phyloP scores from a whole-genome alignment of 78 protist genomes.

The Protostelium mycophagum region DNA sequence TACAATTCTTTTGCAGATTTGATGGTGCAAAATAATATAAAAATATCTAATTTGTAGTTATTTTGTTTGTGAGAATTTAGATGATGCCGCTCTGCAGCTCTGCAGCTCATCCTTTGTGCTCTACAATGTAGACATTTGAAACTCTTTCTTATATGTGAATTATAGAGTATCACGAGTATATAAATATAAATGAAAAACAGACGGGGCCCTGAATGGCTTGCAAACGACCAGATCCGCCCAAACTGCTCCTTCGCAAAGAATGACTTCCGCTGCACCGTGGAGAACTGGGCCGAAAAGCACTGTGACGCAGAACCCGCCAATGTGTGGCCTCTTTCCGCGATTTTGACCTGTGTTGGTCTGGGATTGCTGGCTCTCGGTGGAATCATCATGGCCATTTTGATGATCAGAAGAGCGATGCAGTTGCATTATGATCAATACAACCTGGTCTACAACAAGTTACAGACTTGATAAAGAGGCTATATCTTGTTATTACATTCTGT shows the following conservation, averaged over 20 bases:
- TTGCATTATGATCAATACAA: not conserved
- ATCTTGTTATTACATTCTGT: too few relatives aligned
- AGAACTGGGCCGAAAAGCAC: not conserved
- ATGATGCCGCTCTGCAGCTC: too few relatives aligned
- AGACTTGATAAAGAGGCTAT: not conserved
- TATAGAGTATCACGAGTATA: too few relatives aligned
- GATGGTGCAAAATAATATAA: too few relatives aligned
- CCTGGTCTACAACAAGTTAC: not conserved
- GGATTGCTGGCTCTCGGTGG: not conserved
- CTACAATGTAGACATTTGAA: too few relatives aligned
- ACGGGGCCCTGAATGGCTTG: not conserved
- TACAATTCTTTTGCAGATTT: too few relatives aligned
- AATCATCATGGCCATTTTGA: not conserved
- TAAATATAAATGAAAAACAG: too few relatives aligned
- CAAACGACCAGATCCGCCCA: not conserved
- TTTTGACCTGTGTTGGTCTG: not conserved
- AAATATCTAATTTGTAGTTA: too few relatives aligned
- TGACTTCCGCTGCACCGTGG: not conserved
- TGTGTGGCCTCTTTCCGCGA: not conserved
- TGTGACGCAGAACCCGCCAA: not conserved
- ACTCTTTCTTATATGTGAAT: too few relatives aligned
- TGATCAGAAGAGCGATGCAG: not conserved
- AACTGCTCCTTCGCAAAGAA: not conserved
- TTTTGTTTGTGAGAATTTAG: too few relatives aligned
- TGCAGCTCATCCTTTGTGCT: too few relatives aligned